phyloP scores from a whole-genome alignment of 306 rosid genomes.

The Lagenaria siceraria region DNA sequence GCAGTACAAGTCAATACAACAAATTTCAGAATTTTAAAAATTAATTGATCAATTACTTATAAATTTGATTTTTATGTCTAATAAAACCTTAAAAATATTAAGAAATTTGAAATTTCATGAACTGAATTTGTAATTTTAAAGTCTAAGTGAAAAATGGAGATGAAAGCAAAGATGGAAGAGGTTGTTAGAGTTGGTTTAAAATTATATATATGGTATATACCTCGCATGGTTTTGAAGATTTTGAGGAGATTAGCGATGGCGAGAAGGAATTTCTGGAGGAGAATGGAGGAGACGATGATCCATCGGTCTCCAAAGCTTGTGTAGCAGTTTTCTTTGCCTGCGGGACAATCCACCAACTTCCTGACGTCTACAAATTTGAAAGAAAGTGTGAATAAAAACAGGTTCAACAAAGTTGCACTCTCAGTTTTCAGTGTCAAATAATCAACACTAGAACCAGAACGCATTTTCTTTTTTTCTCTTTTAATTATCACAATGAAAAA shows the following conservation, averaged over 20 bases:
- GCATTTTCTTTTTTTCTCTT: background rate
- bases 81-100: no score
- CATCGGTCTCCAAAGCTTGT: constrained; percentile 31
- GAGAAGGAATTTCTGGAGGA: constrained; percentile 20
- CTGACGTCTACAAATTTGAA: constrained; percentile 14
- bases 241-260: constrained; percentile 1
- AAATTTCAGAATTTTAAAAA: no score
- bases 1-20: no score
- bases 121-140: no score
- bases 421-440: constrained; percentile 35
- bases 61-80: no score
- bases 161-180: no score
- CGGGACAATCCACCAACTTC: constrained; percentile 29
- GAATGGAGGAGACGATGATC: constrained; percentile 39
- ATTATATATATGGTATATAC: background rate
- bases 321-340: background rate
- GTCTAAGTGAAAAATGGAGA: no score
- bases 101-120: no score
- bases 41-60: no score
- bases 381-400: constrained; percentile 22
- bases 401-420: constrained; percentile 26
- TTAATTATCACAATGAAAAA: background rate
- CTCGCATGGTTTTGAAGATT: background rate
- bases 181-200: no score
- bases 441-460: constrained; percentile 1